phyloP scores from a whole-genome alignment of 2,329 filamentous ascomycete genomes.

The Conoideocrella luteorostrata region DNA sequence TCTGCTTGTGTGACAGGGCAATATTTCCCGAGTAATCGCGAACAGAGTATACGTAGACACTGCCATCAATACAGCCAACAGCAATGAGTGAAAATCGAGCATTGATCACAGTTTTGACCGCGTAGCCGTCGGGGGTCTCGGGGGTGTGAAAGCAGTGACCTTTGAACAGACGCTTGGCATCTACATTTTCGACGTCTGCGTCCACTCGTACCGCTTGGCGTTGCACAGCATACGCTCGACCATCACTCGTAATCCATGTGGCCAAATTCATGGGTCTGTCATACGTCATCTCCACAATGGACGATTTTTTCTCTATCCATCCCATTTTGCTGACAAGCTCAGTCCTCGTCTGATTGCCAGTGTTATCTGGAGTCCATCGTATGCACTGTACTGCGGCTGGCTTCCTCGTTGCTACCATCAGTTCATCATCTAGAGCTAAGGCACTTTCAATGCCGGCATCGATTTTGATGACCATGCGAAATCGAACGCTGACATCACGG shows the following conservation, averaged over 20 bases:
- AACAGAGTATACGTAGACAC: conserved; percentile 83
- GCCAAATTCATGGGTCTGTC: conserved; percentile 95
- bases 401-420: conserved; percentile 85
- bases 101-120: conserved; percentile 76
- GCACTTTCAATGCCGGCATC: conserved; percentile 89
- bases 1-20: conserved; percentile 73
- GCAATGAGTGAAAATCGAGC: conserved; percentile 91
- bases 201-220: conserved; percentile 43
- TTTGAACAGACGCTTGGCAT: conserved; percentile 67
- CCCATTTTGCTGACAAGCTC: conserved; percentile 82
- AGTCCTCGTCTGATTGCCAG: conserved; percentile 79
- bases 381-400: conserved; percentile 96
- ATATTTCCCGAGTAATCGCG: conserved; percentile 93
- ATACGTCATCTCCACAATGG: conserved; percentile 78
- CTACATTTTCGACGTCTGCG: conserved; percentile 33
- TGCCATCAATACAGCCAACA: conserved; percentile 72
- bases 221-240: conserved; percentile 86
- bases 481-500: conserved; percentile 81
- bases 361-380: conserved; percentile 80
- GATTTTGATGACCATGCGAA: conserved; percentile 96
- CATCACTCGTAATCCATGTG: conserved; percentile 86
- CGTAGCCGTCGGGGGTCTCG: conserved; percentile 50
- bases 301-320: conserved; percentile 74
- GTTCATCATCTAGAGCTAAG: conserved; percentile 83
- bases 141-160: conserved; percentile 88